Evolutionary conservation across 805 yeast genomes (phyloP).

Genomic region (Brettanomyces naardenensis): DNA sequence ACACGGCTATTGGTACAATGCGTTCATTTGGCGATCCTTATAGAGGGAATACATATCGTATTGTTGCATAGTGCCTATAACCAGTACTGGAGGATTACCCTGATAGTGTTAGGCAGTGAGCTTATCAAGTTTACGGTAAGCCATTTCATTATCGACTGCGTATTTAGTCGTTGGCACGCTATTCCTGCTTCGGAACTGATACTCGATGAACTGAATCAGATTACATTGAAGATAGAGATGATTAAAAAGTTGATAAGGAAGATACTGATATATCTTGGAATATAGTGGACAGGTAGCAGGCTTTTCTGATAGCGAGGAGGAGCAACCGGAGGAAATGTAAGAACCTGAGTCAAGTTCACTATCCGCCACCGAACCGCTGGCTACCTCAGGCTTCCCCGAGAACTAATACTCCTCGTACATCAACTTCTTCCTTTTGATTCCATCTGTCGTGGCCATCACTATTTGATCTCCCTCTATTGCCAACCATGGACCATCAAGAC

Average conservation of each 20-base stretch:
- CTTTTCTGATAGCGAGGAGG: too few species aligned
- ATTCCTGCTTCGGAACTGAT: slow-evolving; percentile 13
- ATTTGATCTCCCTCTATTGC: slow-evolving; percentile 53
- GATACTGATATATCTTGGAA: slow-evolving; percentile 1
- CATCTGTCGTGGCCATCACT: slow-evolving; percentile 35
- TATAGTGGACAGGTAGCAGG: slow-evolving; percentile 1
- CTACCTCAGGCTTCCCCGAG: too few species aligned
- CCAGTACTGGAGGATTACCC: slow-evolving; percentile 23
- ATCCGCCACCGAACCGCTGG: too few species aligned
- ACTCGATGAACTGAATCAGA: slow-evolving; percentile 21
- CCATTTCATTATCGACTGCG: slow-evolving; percentile 16
- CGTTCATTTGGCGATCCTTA: slow-evolving; percentile 22
- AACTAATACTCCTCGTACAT: slow-evolving; percentile 19
- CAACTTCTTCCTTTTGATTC: slow-evolving; percentile 22
- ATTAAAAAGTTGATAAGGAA: slow-evolving; percentile 14
- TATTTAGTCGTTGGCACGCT: slow-evolving; percentile 14
- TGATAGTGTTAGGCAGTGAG: slow-evolving; percentile 20
- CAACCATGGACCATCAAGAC: slow-evolving; percentile 81
- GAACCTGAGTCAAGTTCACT: too few species aligned
- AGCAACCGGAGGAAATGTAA: too few species aligned
- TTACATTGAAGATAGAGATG: slow-evolving; percentile 14
- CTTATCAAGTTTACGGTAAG: slow-evolving; percentile 14
- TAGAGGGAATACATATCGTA: slow-evolving; percentile 27
- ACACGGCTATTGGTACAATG: slow-evolving; percentile 26
- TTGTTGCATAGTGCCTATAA: slow-evolving; percentile 17